Base-by-base conservation (phyloP, 2,329 filamentous ascomycete genomes). In the Penicillium sp. region DNA sequence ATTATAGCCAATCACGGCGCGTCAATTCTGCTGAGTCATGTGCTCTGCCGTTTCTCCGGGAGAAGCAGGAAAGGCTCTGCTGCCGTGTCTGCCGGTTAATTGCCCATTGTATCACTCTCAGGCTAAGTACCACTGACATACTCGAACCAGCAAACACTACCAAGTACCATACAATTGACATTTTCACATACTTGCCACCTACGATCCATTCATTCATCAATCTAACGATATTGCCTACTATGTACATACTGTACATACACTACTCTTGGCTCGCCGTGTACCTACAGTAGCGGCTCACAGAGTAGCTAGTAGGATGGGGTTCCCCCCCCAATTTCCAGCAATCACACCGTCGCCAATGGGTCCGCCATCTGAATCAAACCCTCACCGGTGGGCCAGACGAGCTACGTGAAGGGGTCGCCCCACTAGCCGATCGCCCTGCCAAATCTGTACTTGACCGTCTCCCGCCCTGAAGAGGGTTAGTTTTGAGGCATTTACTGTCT, bases 281-380 rank as follows among this genome's bases (percentile, higher is more conserved):
- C 67, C 66, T 69, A 68, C 67, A 67, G 64, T 68, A 69, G 66
- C 57, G 59, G 56, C n/a, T n/a, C n/a, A n/a, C n/a, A n/a, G n/a
- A n/a, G n/a, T n/a, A n/a, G 29, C 61, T 68, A 69, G 66, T 56
- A 55, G 54, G 29, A 56, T 41, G 29, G 46, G 52, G 36, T 49
- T 34, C 39, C 40, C 24, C 41, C 39, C 21, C 15, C 13, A 24
- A 24, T 26, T 40, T 59, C 55, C 54, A 58, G 55, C 60, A 63
- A 66, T 62, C 58, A 62, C 47, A 55, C 39, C 18, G 45, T 43
- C 23, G 32, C 55, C 52, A 44, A 50, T 54, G 56, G 54, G 43
- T 52, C 56, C 52, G 27, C 39, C 53, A 54, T 55, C 50, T 51
- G 52, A 54, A 57, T 60, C 58, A 55, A 58, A 54, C 56, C 52